Evolutionary conservation across 495 filamentous ascomycete genomes (phyloP), one percentile per base, ranked within the genome.

Genomic region (Penicillium robsamsonii): DNA sequence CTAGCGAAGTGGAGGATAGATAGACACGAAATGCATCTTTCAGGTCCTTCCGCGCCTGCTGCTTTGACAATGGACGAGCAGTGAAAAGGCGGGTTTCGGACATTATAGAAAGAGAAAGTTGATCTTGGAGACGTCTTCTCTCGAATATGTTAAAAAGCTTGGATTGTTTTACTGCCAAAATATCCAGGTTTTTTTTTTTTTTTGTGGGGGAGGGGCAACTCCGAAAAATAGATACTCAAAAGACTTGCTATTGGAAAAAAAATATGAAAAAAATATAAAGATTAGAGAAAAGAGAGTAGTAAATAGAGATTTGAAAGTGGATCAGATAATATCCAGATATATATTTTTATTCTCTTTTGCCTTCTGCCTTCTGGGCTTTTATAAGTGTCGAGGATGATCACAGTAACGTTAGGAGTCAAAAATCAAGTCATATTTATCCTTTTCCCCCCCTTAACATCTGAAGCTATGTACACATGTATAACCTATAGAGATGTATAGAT

Each of bases 1-100:
- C 76, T 10, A 92, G 72, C 24, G 81, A 81, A 12, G 86, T 81
- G 38, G 79, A 77, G n/a, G 83, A 83, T 18, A 92, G 74, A 61
- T 88, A 83, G 44, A 92, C 71, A 35, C 86, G 79, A 59, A 88
- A 87, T 11, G 80, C 77, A 65, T 84, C 82, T 68, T 80, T 78
- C 58, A 75, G 72, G 53, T 81, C 82, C 48, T 75, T 73, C 44
- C 76, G 71, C 43, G 78, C 72, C 62, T 45, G 42, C 25, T 80
- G 75, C 50, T 76, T 78, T 40, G 79, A 71, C 33, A 81, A 60
- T 4, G 82, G 79, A 53, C 87, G 79, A 58, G 84, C 78, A 22
- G 77, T 78, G 50, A 80, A 82, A 49, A 65, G 66, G 56, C 75
- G 74, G 41, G 65, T 46, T 8, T 78, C 75, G 5, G 73, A 64